phyloP scores from a whole-genome alignment of 2,329 filamentous ascomycete genomes.

The Lasiodiplodia hormozganensis region DNA sequence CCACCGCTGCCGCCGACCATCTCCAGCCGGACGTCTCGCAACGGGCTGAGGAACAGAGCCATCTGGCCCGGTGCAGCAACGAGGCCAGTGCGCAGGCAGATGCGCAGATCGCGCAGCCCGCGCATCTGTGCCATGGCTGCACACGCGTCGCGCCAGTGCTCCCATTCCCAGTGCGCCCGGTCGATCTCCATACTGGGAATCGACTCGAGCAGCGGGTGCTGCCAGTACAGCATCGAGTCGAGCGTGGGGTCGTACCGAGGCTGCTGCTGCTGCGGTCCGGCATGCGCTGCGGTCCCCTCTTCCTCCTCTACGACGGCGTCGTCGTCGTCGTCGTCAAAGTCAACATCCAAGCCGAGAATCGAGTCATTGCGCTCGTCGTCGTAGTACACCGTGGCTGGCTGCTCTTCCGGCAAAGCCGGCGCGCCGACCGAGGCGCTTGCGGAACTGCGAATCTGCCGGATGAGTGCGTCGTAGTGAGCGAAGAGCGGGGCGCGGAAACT shows the following conservation, averaged over 20 bases:
- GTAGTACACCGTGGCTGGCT: neutral
- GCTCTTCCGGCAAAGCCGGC: neutral
- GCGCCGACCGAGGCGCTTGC: no score
- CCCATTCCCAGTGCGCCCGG: constrained; percentile 17
- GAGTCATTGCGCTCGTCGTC: neutral
- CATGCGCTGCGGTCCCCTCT: neutral
- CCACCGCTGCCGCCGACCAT: neutral
- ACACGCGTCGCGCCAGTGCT: constrained; percentile 19
- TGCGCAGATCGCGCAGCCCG: constrained; percentile 10
- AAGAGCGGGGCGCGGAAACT: constrained; percentile 24
- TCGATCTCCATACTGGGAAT: constrained; percentile 19
- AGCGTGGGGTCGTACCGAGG: constrained; percentile 1
- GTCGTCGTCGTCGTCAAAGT: neutral
- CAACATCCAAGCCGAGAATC: neutral
- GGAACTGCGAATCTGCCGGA: neutral
- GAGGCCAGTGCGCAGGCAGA: constrained; percentile 12
- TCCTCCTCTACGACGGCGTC: neutral
- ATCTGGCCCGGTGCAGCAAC: constrained; percentile 6
- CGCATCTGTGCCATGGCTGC: constrained; percentile 1
- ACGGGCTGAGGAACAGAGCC: constrained; percentile 9
- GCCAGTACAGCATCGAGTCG: constrained; percentile 23
- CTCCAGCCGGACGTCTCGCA: neutral
- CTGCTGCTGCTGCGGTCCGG: neutral
- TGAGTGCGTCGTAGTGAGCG: constrained; percentile 16
- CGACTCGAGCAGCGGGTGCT: constrained; percentile 15